Evolutionary conservation across 768 basidiomycete genomes (phyloP), one percentile per base, ranked within the genome.

Genomic region (Mrakia blollopis): DNA sequence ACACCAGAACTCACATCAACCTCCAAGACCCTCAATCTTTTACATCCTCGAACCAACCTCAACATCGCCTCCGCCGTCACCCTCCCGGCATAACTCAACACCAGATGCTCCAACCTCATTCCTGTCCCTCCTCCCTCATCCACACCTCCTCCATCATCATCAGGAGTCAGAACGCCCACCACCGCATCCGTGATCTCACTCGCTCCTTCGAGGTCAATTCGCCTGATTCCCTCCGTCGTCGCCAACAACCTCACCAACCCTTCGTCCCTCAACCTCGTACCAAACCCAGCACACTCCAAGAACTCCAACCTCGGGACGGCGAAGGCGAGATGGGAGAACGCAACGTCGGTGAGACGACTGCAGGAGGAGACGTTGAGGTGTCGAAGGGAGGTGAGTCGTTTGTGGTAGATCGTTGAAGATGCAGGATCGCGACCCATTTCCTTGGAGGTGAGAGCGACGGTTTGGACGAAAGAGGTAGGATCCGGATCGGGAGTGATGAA

Each of bases 201-300:
- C 9, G 92, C 92, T 79, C 93, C 91, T 81, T 96, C 94, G n/a
- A 97, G 85, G 82, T 97, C 94, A 57, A 96, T 84, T 63, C 88
- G 88, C 74, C 89, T 87, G 67, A 97, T 89, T 78, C 86, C 82
- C 1, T 91, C 91, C 3, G 89, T 90, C 21, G 90, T 90, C 63
- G 83, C 84, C 50, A 97, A 84, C 30, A 97, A 86, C 61, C 86
- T 86, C 25, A 92, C 84, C 10, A 97, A 84, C n/a, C 93, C 93
- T 3, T 87, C 88, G 78, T 92, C 89, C 79, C 87, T 88, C 78
- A 94, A 83, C 65, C 89, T 88, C 18, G 86, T 81, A 18, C 91
- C 90, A 32, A 95, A 88, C 13, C 90, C 89, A 0, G 90, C 92
- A 75, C 95, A 82, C 83, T 97, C 93, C 61, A 97, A 85, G 74